These are phyloP conservation scores for Stentor coeruleus DNA, from an alignment of 73 alveolate species.

Conservation along the genomic window DNA sequence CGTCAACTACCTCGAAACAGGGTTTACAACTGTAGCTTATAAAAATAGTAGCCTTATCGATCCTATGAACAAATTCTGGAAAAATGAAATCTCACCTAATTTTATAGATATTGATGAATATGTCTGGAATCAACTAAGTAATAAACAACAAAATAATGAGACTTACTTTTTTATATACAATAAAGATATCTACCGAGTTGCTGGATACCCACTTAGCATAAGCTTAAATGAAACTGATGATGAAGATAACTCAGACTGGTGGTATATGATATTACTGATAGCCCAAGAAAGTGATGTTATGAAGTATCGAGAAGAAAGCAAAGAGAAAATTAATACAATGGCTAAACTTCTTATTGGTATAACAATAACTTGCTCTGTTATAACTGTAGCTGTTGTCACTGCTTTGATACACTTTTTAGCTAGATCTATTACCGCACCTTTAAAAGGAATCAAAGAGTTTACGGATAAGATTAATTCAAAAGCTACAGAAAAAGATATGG, in stretches of 20 bases:
- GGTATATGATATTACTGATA: not conserved
- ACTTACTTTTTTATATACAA: not conserved
- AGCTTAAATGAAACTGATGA: not conserved
- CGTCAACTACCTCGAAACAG: not conserved
- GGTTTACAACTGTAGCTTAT: not conserved
- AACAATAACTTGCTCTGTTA: not conserved
- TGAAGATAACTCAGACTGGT: not conserved
- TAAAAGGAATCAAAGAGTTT: conserved; percentile 16
- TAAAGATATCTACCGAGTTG: conserved; percentile 15
- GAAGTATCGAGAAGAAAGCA: conserved; percentile 7
- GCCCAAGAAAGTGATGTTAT: not conserved
- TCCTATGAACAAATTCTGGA: not conserved
- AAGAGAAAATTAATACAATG: not conserved
- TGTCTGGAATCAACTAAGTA: not conserved
- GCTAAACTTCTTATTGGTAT: not conserved
- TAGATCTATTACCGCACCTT: not conserved
- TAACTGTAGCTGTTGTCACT: not conserved
- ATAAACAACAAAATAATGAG: not conserved
- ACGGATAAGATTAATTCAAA: conserved; percentile 14
- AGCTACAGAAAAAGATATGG: conserved; percentile 23
- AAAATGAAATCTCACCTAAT: not conserved
- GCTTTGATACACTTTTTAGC: not conserved
- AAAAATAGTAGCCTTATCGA: not conserved
- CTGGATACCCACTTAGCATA: not conserved
- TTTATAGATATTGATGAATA: no score